A percentile compares a stretch with the other conserved stretches of the same genome.
Conservation (phyloP, 2,329 filamentous ascomycete species). For the Aspergillus neotritici region DNA sequence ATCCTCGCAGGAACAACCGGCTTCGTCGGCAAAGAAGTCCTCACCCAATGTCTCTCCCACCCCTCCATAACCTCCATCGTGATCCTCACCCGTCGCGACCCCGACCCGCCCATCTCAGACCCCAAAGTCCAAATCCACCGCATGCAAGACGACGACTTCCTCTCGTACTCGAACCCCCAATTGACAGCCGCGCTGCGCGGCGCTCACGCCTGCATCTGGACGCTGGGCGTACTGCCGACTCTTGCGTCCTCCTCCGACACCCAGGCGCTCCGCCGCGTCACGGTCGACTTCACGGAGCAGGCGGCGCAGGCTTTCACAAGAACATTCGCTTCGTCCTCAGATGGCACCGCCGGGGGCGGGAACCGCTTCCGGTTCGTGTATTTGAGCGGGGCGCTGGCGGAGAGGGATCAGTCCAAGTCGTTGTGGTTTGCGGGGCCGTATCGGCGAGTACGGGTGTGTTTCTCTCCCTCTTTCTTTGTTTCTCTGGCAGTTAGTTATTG, state of each 20-base stretch:
- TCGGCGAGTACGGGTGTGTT: slow-evolving; percentile 13
- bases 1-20: slow-evolving; percentile 57
- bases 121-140: slow-evolving; percentile 44
- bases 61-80: slow-evolving; percentile 49
- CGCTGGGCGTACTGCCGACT: slow-evolving; percentile 2
- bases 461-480: background rate
- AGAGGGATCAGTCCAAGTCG: slow-evolving; percentile 14
- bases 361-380: slow-evolving; percentile 16
- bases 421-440: slow-evolving; percentile 16
- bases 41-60: slow-evolving; percentile 48
- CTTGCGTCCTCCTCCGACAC: background rate
- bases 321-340: background rate
- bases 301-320: slow-evolving; percentile 2
- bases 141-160: slow-evolving; percentile 51
- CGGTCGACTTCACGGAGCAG: slow-evolving; percentile 13
- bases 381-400: slow-evolving; percentile 12
- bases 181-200: slow-evolving; percentile 38
- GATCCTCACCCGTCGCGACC: slow-evolving; percentile 47
- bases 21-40: slow-evolving; percentile 50
- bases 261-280: background rate
- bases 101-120: slow-evolving; percentile 37
- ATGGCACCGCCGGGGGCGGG: too few relatives aligned
- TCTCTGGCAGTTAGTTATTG: too few relatives aligned
- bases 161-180: slow-evolving; percentile 42
- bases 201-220: slow-evolving; percentile 45